Evolutionary conservation across 164 flowering plant genomes (phyloP), one percentile per base, ranked within the genome.

Genomic region (Euptelea pleiosperma): DNA sequence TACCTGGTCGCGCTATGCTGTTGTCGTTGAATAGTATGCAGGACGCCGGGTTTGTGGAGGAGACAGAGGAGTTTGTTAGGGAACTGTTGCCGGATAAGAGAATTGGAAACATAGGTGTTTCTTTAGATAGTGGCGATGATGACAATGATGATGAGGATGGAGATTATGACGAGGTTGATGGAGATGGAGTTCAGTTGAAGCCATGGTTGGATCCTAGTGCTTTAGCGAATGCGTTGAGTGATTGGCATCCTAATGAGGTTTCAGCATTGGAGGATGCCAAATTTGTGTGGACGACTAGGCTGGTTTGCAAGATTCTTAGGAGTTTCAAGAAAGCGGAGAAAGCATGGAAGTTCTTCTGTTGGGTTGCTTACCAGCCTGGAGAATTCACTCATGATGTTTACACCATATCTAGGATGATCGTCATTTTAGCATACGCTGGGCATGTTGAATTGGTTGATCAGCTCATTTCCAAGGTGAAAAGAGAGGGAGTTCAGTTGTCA

Each of bases 121-220:
- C 29, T 52, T 37, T 47, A 3, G 76, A 68, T 29, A 34, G 50
- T 58, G 67, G 64, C 40, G 80, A 79, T 11, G 65, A 62, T n/a
- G 68, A 66, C 3, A 62, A 64, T 19, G 66, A 48, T 41, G 76
- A 77, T 26, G 74, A 66, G 31, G 85, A 68, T 25, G 82, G 62
- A 22, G 71, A 58, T 31, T 52, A 16, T 21, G 46, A 14, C 34
- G 52, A 41, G 19, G 69, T 18, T 36, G 56, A 58, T 36, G 69
- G 48, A 5, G 64, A 64, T 52, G 61, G 22, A 8, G 61, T 83
- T 54, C 66, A 65, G 54, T 75, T 87, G 68, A 90, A 85, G 67
- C 94, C 94, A 36, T 93, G 97, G 97, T 76, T 93, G 61, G 97
- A 90, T 60, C 96, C 96, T 2, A 73, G 74, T 68, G 96, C 97